These are phyloP conservation scores for Tetratostichococcus sp. DNA, from an alignment of 139 green algal genomes.

Conservation along the genomic window DNA sequence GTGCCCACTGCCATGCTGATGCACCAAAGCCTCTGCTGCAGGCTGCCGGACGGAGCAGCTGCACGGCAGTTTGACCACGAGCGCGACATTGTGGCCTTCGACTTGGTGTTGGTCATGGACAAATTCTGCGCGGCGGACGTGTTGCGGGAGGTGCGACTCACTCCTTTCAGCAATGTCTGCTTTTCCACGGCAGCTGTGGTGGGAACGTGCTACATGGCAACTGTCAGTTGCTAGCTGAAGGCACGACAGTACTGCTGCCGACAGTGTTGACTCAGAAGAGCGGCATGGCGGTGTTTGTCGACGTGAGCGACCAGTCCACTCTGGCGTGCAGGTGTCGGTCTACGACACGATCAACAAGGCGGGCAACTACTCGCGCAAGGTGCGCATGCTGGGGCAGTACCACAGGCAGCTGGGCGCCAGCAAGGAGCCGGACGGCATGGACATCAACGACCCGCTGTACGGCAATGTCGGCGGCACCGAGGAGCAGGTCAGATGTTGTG, in stretches of 20 bases:
- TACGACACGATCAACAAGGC: slow-evolving; percentile 69
- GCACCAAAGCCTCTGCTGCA: not conserved
- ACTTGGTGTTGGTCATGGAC: slow-evolving; percentile 79
- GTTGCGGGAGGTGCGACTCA: slow-evolving; percentile 60
- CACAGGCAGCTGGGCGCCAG: slow-evolving; percentile 8
- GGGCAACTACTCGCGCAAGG: slow-evolving; percentile 47
- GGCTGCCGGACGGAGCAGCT: slow-evolving; percentile 12
- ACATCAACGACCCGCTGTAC: slow-evolving; percentile 82
- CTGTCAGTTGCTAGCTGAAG: too few species aligned
- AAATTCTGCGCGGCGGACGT: slow-evolving; percentile 84
- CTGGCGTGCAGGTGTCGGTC: slow-evolving; percentile 47
- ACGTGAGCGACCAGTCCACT: too few species aligned
- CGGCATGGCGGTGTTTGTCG: too few species aligned
- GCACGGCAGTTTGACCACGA: slow-evolving; percentile 50
- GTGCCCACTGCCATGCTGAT: not conserved
- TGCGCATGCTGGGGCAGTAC: slow-evolving; percentile 71
- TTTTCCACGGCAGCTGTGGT: too few species aligned
- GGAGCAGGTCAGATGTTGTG: too few species aligned
- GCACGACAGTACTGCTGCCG: too few species aligned
- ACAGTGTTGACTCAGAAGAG: too few species aligned
- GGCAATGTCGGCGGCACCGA: slow-evolving; percentile 60
- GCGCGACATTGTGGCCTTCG: slow-evolving; percentile 60
- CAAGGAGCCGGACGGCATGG: slow-evolving; percentile 35
- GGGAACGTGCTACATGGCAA: too few species aligned
- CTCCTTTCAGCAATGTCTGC: too few species aligned